Percentiles rank a stretch among this genome's conserved stretches.
phyloP scores from a whole-genome alignment of 2,329 filamentous ascomycete genomes.

The Colletotrichum karsti region DNA sequence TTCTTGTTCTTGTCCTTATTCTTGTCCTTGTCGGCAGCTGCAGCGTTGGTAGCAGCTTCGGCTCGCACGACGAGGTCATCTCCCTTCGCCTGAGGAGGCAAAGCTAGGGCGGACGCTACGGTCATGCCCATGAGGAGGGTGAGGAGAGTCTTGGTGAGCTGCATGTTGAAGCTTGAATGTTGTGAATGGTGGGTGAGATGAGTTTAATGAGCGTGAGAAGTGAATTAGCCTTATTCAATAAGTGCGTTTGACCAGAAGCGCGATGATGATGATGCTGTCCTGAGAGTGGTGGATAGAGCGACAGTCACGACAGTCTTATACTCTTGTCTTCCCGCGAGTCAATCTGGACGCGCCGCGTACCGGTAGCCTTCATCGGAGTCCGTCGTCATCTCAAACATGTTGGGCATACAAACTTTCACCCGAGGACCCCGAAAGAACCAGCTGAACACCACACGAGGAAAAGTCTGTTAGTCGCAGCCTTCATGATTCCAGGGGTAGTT shows the following conservation, averaged over 20 bases:
- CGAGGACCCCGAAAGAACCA: background rate
- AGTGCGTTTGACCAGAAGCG: background rate
- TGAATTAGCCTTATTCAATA: background rate
- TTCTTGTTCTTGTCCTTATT: background rate
- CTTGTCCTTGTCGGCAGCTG: background rate
- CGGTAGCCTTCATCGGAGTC: background rate
- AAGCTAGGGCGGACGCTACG: background rate
- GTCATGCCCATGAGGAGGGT: conserved; percentile 11
- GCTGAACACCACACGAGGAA: background rate
- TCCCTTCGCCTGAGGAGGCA: background rate
- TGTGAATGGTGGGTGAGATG: background rate
- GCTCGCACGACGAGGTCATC: background rate
- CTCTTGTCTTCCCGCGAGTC: background rate
- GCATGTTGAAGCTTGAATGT: conserved; percentile 3
- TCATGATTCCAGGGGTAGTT: background rate
- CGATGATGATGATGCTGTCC: background rate
- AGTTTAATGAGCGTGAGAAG: background rate
- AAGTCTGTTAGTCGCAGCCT: background rate
- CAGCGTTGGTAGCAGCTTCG: background rate
- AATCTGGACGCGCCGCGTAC: background rate
- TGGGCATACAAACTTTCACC: background rate
- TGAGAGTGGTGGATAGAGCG: fast-evolving
- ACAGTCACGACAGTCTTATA: background rate
- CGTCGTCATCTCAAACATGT: conserved; percentile 16
- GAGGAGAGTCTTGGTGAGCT: background rate